A percentile compares a stretch with the other conserved stretches of the same genome.
These are phyloP conservation scores for Quercus aquifolioides DNA, from an alignment of 306 rosid species.

Conservation along the genomic window DNA sequence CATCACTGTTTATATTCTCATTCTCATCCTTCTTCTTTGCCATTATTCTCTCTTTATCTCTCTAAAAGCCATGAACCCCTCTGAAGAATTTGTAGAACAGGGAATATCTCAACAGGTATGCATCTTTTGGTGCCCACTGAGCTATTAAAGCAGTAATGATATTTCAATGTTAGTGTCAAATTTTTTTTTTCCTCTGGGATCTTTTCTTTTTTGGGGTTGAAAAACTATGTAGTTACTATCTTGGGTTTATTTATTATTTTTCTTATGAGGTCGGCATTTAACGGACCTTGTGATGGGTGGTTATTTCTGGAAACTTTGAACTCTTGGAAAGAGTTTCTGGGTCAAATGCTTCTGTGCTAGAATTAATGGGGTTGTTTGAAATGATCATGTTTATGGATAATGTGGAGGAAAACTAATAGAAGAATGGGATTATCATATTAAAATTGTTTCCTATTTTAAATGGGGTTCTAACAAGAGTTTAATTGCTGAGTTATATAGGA, in stretches of 20 bases:
- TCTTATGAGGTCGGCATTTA: no score
- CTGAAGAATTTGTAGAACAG: constrained; percentile 55
- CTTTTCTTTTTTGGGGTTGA: no score
- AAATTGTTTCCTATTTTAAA: neutral
- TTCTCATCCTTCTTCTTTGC: constrained; percentile 26
- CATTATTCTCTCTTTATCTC: constrained; percentile 6
- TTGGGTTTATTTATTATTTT: no score
- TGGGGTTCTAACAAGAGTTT: neutral
- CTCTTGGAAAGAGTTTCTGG: neutral
- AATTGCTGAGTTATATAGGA: neutral
- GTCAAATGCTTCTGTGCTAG: neutral
- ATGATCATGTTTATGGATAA: neutral
- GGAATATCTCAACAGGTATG: constrained; percentile 61
- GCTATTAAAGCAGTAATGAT: neutral
- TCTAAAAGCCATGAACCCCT: constrained; percentile 53
- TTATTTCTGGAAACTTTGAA: no score
- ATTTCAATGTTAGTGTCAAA: neutral
- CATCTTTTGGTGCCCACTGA: constrained; percentile 1
- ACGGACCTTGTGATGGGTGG: no score
- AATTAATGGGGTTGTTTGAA: neutral
- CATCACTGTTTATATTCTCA: constrained; percentile 30
- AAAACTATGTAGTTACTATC: no score
- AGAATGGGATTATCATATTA: neutral
- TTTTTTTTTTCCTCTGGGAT: neutral
- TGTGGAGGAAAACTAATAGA: neutral